These are phyloP conservation scores for Scheffersomyces lignicola DNA, from an alignment of 1,139 yeast species.

Conservation along the genomic window DNA sequence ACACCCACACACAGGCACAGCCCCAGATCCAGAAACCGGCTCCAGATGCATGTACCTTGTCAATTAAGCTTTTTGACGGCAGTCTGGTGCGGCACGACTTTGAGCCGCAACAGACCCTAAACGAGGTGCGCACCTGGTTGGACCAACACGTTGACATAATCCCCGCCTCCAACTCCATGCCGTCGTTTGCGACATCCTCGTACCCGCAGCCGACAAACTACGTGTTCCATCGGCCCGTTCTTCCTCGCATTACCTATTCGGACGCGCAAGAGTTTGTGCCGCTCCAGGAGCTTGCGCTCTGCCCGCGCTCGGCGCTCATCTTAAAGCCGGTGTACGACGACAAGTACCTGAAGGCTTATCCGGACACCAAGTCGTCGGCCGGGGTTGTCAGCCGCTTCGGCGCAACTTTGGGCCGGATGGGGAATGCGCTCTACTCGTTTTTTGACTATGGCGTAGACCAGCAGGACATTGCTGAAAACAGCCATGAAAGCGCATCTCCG, in stretches of 20 bases:
- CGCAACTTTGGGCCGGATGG: constrained; percentile 18
- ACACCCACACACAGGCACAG: neutral
- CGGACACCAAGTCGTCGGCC: constrained; percentile 9
- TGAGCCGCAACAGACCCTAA: constrained; percentile 38
- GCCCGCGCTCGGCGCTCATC: constrained; percentile 68
- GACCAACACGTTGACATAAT: constrained; percentile 43
- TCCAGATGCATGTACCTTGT: constrained; percentile 36
- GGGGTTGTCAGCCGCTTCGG: constrained; percentile 19
- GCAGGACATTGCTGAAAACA: constrained; percentile 6
- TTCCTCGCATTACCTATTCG: constrained; percentile 39
- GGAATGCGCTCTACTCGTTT: constrained; percentile 39
- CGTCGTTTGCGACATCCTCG: constrained; percentile 39
- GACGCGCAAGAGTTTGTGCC: constrained; percentile 54
- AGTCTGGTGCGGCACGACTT: constrained; percentile 47
- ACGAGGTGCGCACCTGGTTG: constrained; percentile 63
- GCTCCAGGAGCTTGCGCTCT: constrained; percentile 48
- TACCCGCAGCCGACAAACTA: constrained; percentile 34
- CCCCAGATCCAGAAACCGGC: constrained; percentile 1
- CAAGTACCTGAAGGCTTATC: constrained; percentile 16
- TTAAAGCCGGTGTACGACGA: constrained; percentile 54
- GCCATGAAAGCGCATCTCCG: constrained; percentile 6
- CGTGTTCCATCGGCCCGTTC: constrained; percentile 38
- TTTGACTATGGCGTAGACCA: constrained; percentile 42
- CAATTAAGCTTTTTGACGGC: constrained; percentile 59
- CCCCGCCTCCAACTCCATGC: constrained; percentile 26